A percentile compares a stretch with the other conserved stretches of the same genome.
These are phyloP conservation scores for Ceratocystis huliohia DNA, from an alignment of 2,329 filamentous ascomycete genomes.

Conservation along the genomic window DNA sequence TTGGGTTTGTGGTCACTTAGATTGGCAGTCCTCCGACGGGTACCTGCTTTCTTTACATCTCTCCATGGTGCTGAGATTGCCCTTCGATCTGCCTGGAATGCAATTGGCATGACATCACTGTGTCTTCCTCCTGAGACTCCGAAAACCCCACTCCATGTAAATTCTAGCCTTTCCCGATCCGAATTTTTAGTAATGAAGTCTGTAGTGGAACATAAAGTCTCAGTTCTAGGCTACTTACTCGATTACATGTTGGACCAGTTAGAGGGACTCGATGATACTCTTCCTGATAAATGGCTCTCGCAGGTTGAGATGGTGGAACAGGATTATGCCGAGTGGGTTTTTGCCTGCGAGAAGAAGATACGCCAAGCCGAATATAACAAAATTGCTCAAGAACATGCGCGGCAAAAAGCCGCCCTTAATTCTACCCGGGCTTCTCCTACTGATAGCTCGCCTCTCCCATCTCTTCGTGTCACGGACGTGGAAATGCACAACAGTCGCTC, in stretches of 20 bases:
- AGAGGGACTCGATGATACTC: slow-evolving; percentile 69
- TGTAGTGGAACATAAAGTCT: slow-evolving; percentile 56
- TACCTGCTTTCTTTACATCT: slow-evolving; percentile 54
- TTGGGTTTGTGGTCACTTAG: slow-evolving; percentile 68
- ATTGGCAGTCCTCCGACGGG: slow-evolving; percentile 58
- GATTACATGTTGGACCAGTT: slow-evolving; percentile 79
- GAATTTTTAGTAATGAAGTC: slow-evolving; percentile 47
- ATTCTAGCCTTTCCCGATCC: slow-evolving; percentile 29
- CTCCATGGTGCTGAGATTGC: slow-evolving; percentile 55
- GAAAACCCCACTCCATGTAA: neutral
- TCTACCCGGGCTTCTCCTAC: slow-evolving; percentile 2
- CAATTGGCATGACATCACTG: slow-evolving; percentile 33
- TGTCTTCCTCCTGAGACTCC: slow-evolving; percentile 14
- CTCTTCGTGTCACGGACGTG: slow-evolving; percentile 14
- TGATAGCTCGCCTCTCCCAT: slow-evolving; percentile 9
- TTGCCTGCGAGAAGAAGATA: slow-evolving; percentile 62
- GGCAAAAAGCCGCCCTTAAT: neutral
- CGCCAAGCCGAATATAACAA: slow-evolving; percentile 44
- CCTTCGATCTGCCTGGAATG: slow-evolving; percentile 53
- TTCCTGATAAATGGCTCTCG: slow-evolving; percentile 81
- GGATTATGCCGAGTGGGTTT: slow-evolving; percentile 68
- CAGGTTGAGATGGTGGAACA: slow-evolving; percentile 68
- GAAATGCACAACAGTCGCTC: neutral
- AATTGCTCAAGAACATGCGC: slow-evolving; percentile 18
- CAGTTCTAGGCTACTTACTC: slow-evolving; percentile 55